Percentiles rank a stretch among this genome's conserved stretches.
Evolutionary conservation across 2,329 filamentous ascomycete genomes (phyloP).

Genomic region (Claviceps sp.): DNA sequence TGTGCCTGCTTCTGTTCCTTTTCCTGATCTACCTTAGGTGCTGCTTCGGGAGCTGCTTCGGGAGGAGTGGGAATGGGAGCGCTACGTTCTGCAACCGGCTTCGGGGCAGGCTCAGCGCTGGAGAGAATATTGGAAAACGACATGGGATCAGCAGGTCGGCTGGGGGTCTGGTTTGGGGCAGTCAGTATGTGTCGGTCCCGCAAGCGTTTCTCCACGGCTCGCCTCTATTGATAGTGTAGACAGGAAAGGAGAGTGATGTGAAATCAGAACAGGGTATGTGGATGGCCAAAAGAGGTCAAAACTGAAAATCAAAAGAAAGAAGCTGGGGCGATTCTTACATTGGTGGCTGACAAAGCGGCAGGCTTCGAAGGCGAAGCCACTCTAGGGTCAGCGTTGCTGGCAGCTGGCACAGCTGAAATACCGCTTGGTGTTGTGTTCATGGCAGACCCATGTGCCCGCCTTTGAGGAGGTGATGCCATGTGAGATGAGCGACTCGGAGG

Average conservation of each 20-base stretch:
- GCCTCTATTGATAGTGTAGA: too few relatives aligned
- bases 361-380: constrained; percentile 27
- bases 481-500: constrained; percentile 24
- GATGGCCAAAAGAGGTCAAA: not conserved
- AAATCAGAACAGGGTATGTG: not conserved
- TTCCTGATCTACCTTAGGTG: not conserved
- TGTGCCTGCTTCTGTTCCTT: not conserved
- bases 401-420: constrained; percentile 21
- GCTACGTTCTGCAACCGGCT: constrained; percentile 30
- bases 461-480: constrained; percentile 34
- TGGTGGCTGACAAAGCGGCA: constrained; percentile 17
- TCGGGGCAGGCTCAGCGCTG: constrained; percentile 53
- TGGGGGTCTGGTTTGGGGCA: constrained; percentile 42
- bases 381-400: constrained; percentile 26
- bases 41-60: constrained; percentile 12
- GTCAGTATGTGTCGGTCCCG: not conserved
- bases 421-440: constrained; percentile 28
- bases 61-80: constrained; percentile 27
- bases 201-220: too few relatives aligned
- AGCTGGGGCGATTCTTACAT: constrained; percentile 18
- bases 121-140: constrained; percentile 92
- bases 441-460: constrained; percentile 27
- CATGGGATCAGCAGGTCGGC: constrained; percentile 75
- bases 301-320: constrained; percentile 8
- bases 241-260: too few relatives aligned